Conservation (phyloP, 495 filamentous ascomycete species). For the Geoglossum glabrum region DNA sequence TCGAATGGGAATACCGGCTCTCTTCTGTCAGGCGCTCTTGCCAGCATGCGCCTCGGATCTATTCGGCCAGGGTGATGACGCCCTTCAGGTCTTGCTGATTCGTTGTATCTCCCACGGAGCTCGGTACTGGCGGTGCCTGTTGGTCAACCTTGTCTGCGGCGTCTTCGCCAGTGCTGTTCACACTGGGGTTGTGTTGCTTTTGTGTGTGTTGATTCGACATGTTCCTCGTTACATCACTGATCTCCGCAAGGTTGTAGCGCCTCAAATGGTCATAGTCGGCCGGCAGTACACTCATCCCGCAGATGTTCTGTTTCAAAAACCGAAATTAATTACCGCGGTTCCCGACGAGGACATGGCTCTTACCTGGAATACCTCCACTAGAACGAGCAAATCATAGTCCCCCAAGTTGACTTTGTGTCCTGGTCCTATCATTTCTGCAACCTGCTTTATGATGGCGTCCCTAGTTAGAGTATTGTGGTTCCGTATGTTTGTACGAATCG, state of each 20-base stretch:
- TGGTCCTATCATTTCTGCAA: slow-evolving; percentile 46
- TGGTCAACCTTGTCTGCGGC: neutral
- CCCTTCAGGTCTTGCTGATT: neutral
- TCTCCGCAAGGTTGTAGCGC: slow-evolving; percentile 50
- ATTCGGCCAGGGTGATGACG: neutral
- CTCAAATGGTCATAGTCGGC: slow-evolving; percentile 49
- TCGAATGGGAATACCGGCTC: neutral
- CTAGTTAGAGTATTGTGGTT: slow-evolving; percentile 58
- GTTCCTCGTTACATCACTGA: slow-evolving; percentile 25
- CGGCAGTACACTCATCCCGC: slow-evolving; percentile 59
- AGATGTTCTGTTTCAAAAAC: slow-evolving; percentile 34
- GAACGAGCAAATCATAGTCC: slow-evolving; percentile 61
- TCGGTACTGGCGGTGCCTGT: neutral
- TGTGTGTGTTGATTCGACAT: neutral
- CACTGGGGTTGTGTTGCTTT: neutral
- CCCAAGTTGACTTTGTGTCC: slow-evolving; percentile 69
- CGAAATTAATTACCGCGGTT: neutral
- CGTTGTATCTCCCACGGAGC: neutral
- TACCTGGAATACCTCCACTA: slow-evolving; percentile 82
- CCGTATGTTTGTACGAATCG: slow-evolving; percentile 69
- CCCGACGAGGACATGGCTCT: slow-evolving; percentile 7
- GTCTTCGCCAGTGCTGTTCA: neutral
- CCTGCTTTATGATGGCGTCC: slow-evolving; percentile 53
- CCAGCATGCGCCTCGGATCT: neutral
- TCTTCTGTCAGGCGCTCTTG: neutral